Evolutionary conservation across 768 basidiomycete species (phyloP), one percentile per base, ranked within the genome.

Genomic region (Hericium erinaceus): DNA sequence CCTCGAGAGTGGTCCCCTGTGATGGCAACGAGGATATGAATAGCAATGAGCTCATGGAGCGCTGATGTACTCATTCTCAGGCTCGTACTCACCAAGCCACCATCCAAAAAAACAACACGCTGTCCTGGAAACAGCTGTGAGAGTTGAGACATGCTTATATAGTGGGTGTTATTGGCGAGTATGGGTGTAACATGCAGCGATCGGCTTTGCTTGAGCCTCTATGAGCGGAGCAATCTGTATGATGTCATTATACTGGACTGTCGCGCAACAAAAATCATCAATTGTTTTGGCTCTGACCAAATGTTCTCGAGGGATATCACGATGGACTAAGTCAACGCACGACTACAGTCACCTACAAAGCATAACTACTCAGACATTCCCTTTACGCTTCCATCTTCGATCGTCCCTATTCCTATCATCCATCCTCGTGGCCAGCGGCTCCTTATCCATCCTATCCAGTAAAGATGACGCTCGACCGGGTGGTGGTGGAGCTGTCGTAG

Each of bases 1-100:
- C 76, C 64, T 87, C 83, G 18, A 87, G 72, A 0, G 77, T 81
- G 7, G 81, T 80, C 41, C 87, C 86, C 87, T 89, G 63, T 7
- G 18, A 33, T 33, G 33, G 33, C 33, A 33, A 33, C 9, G 26
- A 22, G 39, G 11, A 10, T 51, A 51, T 26, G 11, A n/a, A 46
- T 16, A 46, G 16, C 44, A 5, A 2, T 46, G 7, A 46, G n/a
- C 18, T 16, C 33, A 11, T 46, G 18, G 8, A 46, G 44, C n/a
- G 7, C 44, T 20, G 2, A 46, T 3, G 44, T 4, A n/a, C 16
- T 16, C 44, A 18, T 44, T 16, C 41, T 9, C 6, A 8, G 49
- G 26, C 22, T 18, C n/a, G 26, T 55, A 24, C 39, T 48, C 28
- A 62, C 61, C 50, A 63, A 22, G 26, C 62, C 62, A 3, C 58